Evolutionary conservation across 1,284 basidiomycete species (phyloP).

Genomic region (Inonotus obliquus): DNA sequence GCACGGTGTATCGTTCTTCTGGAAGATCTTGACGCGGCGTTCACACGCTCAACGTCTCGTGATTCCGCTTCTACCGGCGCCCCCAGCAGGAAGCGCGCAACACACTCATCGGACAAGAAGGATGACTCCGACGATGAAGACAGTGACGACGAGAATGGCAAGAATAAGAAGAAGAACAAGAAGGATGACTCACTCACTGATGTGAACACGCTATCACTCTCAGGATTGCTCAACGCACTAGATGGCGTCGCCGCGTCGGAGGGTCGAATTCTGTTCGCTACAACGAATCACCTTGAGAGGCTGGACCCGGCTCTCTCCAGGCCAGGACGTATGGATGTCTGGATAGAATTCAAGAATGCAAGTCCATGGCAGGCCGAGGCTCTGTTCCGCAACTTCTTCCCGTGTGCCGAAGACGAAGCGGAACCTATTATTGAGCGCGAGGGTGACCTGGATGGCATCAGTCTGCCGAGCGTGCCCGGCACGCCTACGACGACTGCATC

Average conservation of each 20-base stretch:
- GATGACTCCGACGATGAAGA: constrained; percentile 27
- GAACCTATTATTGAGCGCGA: constrained; percentile 21
- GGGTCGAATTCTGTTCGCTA: constrained; percentile 80
- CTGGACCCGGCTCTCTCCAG: constrained; percentile 80
- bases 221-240: constrained; percentile 77
- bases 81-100: constrained; percentile 45
- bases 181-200: constrained; percentile 64
- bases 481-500: constrained; percentile 22
- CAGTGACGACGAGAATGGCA: constrained; percentile 31
- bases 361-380: constrained; percentile 77
- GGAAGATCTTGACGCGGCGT: constrained; percentile 81
- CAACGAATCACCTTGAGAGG: constrained; percentile 80
- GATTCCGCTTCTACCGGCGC: constrained; percentile 41
- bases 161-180: constrained; percentile 35
- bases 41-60: constrained; percentile 47
- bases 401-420: constrained; percentile 50
- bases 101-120: constrained; percentile 35
- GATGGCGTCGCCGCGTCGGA: constrained; percentile 85
- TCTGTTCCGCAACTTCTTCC: constrained; percentile 85
- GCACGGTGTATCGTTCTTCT: constrained; percentile 78
- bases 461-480: constrained; percentile 19
- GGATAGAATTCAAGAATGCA: constrained; percentile 84
- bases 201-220: constrained; percentile 73
- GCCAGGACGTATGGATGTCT: constrained; percentile 87
- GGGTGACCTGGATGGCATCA: constrained; percentile 14